These are phyloP conservation scores for Artemisia tridentata DNA, from an alignment of 129 eudicot species.

Conservation along the genomic window DNA sequence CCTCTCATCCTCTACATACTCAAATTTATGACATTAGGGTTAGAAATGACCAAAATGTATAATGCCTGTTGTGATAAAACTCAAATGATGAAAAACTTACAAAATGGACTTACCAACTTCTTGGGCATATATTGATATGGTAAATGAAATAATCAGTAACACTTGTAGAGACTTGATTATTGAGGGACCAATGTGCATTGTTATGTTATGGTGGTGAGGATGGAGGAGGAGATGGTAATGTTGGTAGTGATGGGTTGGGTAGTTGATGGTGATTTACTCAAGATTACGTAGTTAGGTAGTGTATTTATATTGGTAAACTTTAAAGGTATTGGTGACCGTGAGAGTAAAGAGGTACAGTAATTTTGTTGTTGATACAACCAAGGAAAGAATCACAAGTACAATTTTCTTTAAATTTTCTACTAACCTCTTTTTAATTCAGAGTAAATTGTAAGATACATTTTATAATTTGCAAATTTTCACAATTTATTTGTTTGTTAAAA, in stretches of 20 bases:
- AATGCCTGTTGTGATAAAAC: not conserved
- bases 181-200: conserved; percentile 21
- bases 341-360: not conserved
- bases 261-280: not conserved
- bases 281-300: conserved; percentile 5
- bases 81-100: not conserved
- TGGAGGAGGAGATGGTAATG: not conserved
- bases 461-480: too few species aligned
- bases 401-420: not conserved
- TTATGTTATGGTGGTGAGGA: conserved; percentile 3
- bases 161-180: conserved; percentile 15
- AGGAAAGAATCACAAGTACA: conserved; percentile 32
- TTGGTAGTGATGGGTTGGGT: not conserved
- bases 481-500: too few species aligned
- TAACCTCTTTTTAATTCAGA: too few species aligned
- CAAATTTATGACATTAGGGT: not conserved
- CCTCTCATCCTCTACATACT: conserved; percentile 49
- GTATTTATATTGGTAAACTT: conserved; percentile 9
- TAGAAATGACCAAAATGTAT: not conserved
- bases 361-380: conserved; percentile 34
- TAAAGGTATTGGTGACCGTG: conserved; percentile 8
- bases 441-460: too few species aligned
- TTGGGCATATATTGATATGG: conserved; percentile 43
- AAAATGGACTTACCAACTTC: conserved; percentile 50
- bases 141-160: conserved; percentile 13